phyloP scores from a whole-genome alignment of 2,329 filamentous ascomycete species.

The Penicillium sp. region DNA sequence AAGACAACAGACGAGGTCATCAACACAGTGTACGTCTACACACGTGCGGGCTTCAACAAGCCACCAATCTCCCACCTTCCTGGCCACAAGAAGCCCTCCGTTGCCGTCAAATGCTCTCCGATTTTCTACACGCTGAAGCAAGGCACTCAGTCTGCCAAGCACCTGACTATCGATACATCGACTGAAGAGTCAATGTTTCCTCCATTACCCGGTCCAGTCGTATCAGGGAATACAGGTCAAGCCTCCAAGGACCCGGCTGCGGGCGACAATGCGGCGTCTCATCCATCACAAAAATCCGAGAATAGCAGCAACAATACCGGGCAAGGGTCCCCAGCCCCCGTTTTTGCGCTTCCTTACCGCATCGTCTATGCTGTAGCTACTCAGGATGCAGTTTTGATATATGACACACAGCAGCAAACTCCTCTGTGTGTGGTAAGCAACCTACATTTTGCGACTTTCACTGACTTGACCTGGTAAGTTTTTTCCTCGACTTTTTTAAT shows the following conservation, averaged over 20 bases:
- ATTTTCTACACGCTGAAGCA: constrained; percentile 81
- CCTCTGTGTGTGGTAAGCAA: constrained; percentile 96
- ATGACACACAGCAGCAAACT: constrained; percentile 95
- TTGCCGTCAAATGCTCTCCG: constrained; percentile 92
- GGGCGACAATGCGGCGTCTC: constrained; percentile 54
- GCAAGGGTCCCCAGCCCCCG: constrained; percentile 57
- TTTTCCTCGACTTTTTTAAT: neutral
- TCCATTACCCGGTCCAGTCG: constrained; percentile 77
- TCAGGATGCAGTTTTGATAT: constrained; percentile 90
- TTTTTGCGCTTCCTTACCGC: constrained; percentile 85
- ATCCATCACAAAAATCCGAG: constrained; percentile 57
- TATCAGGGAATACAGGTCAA: constrained; percentile 48
- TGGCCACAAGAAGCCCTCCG: constrained; percentile 96
- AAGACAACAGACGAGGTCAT: constrained; percentile 83
- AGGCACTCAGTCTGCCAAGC: constrained; percentile 67
- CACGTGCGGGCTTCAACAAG: constrained; percentile 92
- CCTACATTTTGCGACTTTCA: constrained; percentile 95
- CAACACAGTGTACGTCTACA: constrained; percentile 99
- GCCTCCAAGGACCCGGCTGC: constrained; percentile 72
- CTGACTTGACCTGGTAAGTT: constrained; percentile 87
- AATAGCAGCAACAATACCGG: constrained; percentile 51
- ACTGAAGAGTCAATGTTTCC: constrained; percentile 81
- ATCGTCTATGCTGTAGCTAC: constrained; percentile 97
- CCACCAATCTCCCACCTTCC: constrained; percentile 92
- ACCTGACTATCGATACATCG: constrained; percentile 94